phyloP scores from a whole-genome alignment of 306 rosid genomes.

The Coriaria nepalensis region DNA sequence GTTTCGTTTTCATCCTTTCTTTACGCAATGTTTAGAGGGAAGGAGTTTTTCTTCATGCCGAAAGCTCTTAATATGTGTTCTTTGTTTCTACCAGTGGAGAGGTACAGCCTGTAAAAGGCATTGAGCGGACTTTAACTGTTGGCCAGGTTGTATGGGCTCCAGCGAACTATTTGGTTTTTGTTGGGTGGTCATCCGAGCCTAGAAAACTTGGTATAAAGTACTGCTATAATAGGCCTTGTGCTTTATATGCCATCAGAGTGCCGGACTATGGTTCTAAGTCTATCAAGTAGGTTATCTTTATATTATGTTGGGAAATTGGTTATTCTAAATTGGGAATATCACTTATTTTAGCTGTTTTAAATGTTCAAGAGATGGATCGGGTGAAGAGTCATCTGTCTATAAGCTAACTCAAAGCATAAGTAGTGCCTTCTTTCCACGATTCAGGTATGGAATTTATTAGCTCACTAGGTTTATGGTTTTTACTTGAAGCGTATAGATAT shows the following conservation, averaged over 20 bases:
- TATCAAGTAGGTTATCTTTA: conserved; percentile 34
- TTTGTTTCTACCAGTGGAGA: conserved; percentile 45
- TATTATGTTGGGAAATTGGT: conserved; percentile 9
- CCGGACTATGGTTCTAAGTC: conserved; percentile 30
- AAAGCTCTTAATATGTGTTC: conserved; percentile 7
- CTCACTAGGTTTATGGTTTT: conserved; percentile 2
- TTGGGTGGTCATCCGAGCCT: conserved; percentile 56
- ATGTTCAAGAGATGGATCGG: conserved; percentile 32
- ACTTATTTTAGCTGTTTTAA: conserved; percentile 6
- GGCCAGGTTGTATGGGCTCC: conserved; percentile 96
- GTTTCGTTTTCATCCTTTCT: conserved; percentile 1
- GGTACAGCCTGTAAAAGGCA: conserved; percentile 49
- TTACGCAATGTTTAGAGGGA: conserved; percentile 9
- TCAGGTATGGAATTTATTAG: conserved; percentile 48
- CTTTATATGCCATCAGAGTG: conserved; percentile 44
- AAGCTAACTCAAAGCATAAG: conserved; percentile 57
- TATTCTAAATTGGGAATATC: no score
- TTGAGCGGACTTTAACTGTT: conserved; percentile 51
- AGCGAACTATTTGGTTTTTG: conserved; percentile 51
- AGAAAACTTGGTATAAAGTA: conserved; percentile 81
- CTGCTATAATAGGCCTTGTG: conserved; percentile 77
- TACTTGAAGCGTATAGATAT: no score
- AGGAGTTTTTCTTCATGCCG: conserved; percentile 2
- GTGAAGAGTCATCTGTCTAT: conserved; percentile 22
- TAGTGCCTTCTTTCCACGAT: conserved; percentile 66